phyloP scores from a whole-genome alignment of 345 rosid genomes.

The Linum tenue region DNA sequence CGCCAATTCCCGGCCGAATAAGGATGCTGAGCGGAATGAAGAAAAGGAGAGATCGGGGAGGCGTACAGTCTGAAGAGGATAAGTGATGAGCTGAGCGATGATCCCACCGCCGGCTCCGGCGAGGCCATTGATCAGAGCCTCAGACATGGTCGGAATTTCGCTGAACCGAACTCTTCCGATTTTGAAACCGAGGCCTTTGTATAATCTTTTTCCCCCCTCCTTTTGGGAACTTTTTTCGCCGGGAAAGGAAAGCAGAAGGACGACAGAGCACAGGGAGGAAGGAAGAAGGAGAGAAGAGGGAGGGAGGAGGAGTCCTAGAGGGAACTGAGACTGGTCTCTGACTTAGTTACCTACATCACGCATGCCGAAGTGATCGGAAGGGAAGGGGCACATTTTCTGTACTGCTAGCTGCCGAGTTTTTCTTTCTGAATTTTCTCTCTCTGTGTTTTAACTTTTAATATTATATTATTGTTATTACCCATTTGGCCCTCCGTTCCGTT shows the following conservation, averaged over 20 bases:
- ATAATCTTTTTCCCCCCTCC: not conserved
- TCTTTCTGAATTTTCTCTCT: too few relatives aligned
- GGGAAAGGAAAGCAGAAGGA: not conserved
- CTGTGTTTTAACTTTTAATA: too few relatives aligned
- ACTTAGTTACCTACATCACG: not conserved
- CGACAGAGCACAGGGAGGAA: not conserved
- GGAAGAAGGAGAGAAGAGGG: not conserved
- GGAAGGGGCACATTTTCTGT: too few relatives aligned
- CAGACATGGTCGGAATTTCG: slow-evolving; percentile 47
- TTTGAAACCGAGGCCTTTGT: not conserved
- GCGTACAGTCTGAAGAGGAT: slow-evolving; percentile 87
- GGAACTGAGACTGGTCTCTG: not conserved
- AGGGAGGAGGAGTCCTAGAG: not conserved
- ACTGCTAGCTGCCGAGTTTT: too few relatives aligned
- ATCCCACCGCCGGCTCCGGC: slow-evolving; percentile 98
- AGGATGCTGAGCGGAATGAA: not conserved
- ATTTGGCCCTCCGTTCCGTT: too few relatives aligned
- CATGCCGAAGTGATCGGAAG: too few relatives aligned
- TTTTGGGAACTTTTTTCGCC: too few relatives aligned
- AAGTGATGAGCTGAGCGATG: slow-evolving; percentile 88
- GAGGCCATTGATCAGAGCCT: slow-evolving; percentile 88
- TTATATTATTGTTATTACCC: too few relatives aligned
- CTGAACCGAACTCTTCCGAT: not conserved
- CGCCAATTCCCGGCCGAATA: too few relatives aligned
- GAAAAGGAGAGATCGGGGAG: slow-evolving; percentile 13